A percentile compares a stretch with the other conserved stretches of the same genome.
Evolutionary conservation across 352 stramenopile genomes (phyloP).

Genomic region (Phytophthora ramorum): DNA sequence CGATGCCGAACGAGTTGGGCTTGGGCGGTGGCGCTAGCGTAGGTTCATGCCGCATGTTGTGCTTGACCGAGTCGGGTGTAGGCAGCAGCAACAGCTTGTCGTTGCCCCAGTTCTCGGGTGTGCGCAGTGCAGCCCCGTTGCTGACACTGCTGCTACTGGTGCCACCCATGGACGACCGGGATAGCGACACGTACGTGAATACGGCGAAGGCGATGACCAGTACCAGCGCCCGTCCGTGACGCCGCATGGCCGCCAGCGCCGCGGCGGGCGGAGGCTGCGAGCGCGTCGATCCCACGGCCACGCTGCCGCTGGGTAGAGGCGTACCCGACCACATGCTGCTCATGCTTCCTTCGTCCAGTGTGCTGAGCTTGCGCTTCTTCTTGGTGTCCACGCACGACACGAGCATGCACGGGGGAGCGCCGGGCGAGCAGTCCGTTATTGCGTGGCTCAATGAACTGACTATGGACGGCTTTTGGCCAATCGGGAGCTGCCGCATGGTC

Average conservation of each 20-base stretch:
- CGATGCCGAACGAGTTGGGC: conserved; percentile 85
- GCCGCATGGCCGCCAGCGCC: conserved; percentile 48
- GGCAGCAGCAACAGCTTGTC: conserved; percentile 27
- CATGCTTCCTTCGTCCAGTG: conserved; percentile 43
- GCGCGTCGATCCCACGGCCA: conserved; percentile 26
- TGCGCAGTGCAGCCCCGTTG: conserved; percentile 19
- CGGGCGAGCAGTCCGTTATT: conserved; percentile 16
- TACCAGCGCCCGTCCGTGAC: conserved; percentile 56
- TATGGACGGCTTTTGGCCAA: conserved; percentile 31
- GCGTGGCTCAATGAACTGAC: conserved; percentile 20
- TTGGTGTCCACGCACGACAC: conserved; percentile 50
- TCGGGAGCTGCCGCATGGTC: conserved; percentile 1
- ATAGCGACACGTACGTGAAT: conserved; percentile 74
- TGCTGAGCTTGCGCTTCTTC: conserved; percentile 89
- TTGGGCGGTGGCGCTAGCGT: conserved; percentile 36
- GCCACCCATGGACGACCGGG: conserved; percentile 46
- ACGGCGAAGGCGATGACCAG: conserved; percentile 55
- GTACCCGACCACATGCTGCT: conserved; percentile 59
- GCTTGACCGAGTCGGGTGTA: conserved; percentile 9
- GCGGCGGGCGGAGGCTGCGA: conserved; percentile 37
- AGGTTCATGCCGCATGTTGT: conserved; percentile 43
- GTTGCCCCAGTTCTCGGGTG: conserved; percentile 37
- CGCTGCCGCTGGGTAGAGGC: conserved; percentile 27
- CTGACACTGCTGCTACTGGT: conserved; percentile 16
- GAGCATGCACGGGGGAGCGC: conserved; percentile 36